phyloP scores from a whole-genome alignment of 1,284 basidiomycete species.

The Microbotryum scabiosae region DNA sequence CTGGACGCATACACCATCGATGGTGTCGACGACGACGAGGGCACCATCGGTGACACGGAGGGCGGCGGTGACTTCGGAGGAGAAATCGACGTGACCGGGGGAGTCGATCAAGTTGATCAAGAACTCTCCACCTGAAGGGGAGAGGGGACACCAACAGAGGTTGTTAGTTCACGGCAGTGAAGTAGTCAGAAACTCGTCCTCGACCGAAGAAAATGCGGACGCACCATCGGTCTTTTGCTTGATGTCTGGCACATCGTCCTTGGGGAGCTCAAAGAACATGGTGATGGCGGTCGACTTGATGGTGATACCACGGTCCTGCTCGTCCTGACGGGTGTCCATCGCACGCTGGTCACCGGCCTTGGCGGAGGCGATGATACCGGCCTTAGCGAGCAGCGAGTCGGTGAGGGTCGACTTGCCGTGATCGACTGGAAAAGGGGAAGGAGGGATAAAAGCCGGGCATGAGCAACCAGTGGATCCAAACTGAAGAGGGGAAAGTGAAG shows the following conservation, averaged over 20 bases:
- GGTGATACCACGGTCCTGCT: constrained; percentile 99
- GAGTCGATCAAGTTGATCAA: constrained; percentile 99
- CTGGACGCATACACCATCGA: constrained; percentile 99
- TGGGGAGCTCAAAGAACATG: constrained; percentile 96
- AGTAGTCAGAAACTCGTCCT: too few relatives aligned
- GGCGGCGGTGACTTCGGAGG: constrained; percentile 98
- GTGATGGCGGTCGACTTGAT: constrained; percentile 99
- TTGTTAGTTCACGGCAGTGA: neutral
- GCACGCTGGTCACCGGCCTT: constrained; percentile 98
- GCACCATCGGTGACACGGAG: constrained; percentile 94
- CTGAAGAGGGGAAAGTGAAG: neutral
- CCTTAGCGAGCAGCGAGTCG: constrained; percentile 98
- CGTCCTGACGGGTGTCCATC: constrained; percentile 95
- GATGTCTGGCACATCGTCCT: constrained; percentile 76
- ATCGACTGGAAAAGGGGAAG: constrained; percentile 55
- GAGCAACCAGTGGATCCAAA: neutral
- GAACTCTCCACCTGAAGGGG: constrained; percentile 73
- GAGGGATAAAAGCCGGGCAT: neutral
- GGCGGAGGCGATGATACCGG: constrained; percentile 93
- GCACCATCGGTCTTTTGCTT: constrained; percentile 87
- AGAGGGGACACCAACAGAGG: neutral
- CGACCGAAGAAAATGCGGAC: constrained; percentile 18
- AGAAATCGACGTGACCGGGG: constrained; percentile 99
- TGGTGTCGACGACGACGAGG: constrained; percentile 83
- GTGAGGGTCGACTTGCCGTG: constrained; percentile 99